Base-by-base conservation (phyloP, 1,284 basidiomycete genomes). In the Termitomyces sp. region DNA sequence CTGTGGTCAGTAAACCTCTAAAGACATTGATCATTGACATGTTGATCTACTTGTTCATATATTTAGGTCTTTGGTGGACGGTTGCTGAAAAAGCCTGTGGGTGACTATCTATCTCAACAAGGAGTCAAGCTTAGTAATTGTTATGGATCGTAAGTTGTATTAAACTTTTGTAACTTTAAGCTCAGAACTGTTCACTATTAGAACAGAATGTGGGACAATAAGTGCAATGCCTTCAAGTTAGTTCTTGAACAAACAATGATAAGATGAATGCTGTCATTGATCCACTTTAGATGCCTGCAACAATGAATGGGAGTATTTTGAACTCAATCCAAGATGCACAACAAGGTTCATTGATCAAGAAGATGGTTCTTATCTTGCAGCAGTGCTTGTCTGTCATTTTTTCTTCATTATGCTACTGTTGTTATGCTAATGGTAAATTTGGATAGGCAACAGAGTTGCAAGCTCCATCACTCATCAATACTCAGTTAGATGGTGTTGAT, bases 401-500 rank as follows among this genome's bases (percentile, higher is more conserved):
- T 28, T n/a, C n/a, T n/a, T n/a, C n/a, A n/a, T n/a, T n/a, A n/a
- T n/a, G n/a, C n/a, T n/a, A n/a, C n/a, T n/a, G n/a, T n/a, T n/a
- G n/a, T n/a, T n/a, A n/a, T n/a, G n/a, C n/a, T n/a, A n/a, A n/a
- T n/a, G n/a, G n/a, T n/a, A n/a, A n/a, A n/a, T n/a, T n/a, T 4
- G 13, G 14, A n/a, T n/a, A 35, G 34, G 34, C 34, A n/a, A 35
- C 34, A 35, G 34, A 35, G 5, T 7, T n/a, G 14, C 5, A 35
- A n/a, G 14, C 14, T 35, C 34, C 31, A 34, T 10, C 33, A 8
- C 37, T 59, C 0, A 28, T 62, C 11, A 67, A 68, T 51, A 60
- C 56, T 5, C 55, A 56, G 19, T 39, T 61, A 14, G 49, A 62
- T 4, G 68, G 67, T 4, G 28, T 50, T 10, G 51, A 62, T 10